Evolutionary conservation across 179 eudicot genomes (phyloP).

Genomic region (Pouteria campechiana): DNA sequence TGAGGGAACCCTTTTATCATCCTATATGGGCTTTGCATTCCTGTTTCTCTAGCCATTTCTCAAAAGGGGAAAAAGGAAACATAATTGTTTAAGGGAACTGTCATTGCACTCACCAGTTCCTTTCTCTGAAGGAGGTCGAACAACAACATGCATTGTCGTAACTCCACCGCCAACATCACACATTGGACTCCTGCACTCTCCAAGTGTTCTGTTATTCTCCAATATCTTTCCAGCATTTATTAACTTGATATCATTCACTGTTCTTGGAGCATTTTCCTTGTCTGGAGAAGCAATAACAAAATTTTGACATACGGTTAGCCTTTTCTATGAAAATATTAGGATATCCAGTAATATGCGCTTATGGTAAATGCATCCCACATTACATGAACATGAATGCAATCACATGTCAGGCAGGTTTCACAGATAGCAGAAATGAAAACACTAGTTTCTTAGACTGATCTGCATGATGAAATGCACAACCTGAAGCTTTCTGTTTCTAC

Average conservation of each 20-base stretch:
- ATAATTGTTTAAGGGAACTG: too few species aligned
- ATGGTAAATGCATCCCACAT: background rate
- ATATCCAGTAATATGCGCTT: background rate
- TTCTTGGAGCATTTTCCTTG: slow-evolving; percentile 44
- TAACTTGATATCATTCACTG: slow-evolving; percentile 52
- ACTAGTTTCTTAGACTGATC: background rate
- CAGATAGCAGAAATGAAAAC: background rate
- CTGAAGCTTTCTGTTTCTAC: too few species aligned
- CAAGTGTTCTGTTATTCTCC: slow-evolving; percentile 51
- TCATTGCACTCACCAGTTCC: too few species aligned
- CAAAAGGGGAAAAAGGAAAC: too few species aligned
- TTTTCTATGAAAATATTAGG: background rate
- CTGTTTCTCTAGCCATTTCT: too few species aligned
- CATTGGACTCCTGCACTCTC: slow-evolving; percentile 42
- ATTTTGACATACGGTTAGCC: too few species aligned
- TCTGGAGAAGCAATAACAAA: slow-evolving; percentile 17
- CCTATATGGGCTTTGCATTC: too few species aligned
- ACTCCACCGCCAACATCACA: slow-evolving; percentile 47
- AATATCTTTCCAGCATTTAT: slow-evolving; percentile 51
- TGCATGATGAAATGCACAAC: too few species aligned
- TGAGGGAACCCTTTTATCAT: slow-evolving; percentile 1
- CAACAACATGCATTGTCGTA: slow-evolving; percentile 59
- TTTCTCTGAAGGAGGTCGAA: slow-evolving; percentile 37
- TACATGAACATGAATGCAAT: background rate
- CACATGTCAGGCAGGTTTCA: background rate